These are phyloP conservation scores for Jamesozyma lodderae DNA, from an alignment of 805 yeast genomes.

Conservation along the genomic window DNA sequence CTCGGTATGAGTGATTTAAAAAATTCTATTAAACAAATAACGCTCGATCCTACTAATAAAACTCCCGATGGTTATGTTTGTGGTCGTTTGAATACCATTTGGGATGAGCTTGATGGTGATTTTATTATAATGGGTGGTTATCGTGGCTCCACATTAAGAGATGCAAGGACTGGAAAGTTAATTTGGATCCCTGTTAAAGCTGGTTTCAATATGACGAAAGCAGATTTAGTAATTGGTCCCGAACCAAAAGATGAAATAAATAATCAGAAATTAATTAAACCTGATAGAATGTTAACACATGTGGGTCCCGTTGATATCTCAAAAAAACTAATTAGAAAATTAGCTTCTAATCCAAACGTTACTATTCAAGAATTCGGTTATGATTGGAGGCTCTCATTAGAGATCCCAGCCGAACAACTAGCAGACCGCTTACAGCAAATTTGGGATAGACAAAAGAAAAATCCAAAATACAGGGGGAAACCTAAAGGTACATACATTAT, in stretches of 20 bases:
- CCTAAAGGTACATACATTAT: slow-evolving; percentile 60
- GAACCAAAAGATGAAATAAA: slow-evolving; percentile 55
- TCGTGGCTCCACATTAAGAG: slow-evolving; percentile 72
- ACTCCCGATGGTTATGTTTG: slow-evolving; percentile 22
- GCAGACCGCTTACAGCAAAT: slow-evolving; percentile 37
- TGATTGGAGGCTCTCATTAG: slow-evolving; percentile 81
- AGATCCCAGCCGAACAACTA: slow-evolving; percentile 45
- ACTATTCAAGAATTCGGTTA: slow-evolving; percentile 73
- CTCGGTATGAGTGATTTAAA: slow-evolving; percentile 39
- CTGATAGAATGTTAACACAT: slow-evolving; percentile 72
- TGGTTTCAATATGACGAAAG: slow-evolving; percentile 64
- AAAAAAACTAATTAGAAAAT: slow-evolving; percentile 45
- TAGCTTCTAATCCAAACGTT: slow-evolving; percentile 48
- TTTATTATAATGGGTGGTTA: slow-evolving; percentile 80
- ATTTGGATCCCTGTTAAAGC: slow-evolving; percentile 87
- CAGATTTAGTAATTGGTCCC: slow-evolving; percentile 68
- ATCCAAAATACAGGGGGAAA: slow-evolving; percentile 4
- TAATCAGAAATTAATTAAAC: slow-evolving; percentile 44
- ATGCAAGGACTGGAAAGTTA: slow-evolving; percentile 50
- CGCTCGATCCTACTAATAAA: slow-evolving; percentile 14
- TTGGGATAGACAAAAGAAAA: slow-evolving; percentile 28
- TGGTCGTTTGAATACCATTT: slow-evolving; percentile 35
- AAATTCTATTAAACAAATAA: slow-evolving; percentile 16
- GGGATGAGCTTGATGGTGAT: slow-evolving; percentile 63
- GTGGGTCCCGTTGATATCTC: slow-evolving; percentile 84